Evolutionary conservation across 306 rosid genomes (phyloP).

Genomic region (Prunus fruticosa): DNA sequence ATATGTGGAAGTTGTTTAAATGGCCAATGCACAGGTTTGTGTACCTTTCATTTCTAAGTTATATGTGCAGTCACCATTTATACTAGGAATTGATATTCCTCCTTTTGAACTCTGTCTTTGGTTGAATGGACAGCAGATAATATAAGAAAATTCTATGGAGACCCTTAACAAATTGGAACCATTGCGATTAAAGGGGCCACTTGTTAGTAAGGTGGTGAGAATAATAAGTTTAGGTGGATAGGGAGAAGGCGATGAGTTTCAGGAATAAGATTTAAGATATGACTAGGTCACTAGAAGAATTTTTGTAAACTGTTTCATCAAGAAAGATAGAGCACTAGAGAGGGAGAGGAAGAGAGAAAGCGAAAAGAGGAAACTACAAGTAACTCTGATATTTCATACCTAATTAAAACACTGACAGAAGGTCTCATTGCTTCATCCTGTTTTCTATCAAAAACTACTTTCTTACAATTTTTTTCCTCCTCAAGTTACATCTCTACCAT

Average conservation of each 20-base stretch:
- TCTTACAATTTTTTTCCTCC: background rate
- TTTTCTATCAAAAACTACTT: background rate
- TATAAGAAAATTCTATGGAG: background rate
- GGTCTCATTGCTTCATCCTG: background rate
- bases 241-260: background rate
- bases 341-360: background rate
- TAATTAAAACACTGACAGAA: background rate
- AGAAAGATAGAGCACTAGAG: background rate
- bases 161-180: background rate
- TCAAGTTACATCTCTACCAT: background rate
- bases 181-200: background rate
- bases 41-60: slow-evolving; percentile 9
- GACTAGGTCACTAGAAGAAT: background rate
- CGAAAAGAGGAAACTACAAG: background rate
- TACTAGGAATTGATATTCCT: background rate
- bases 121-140: background rate
- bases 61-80: background rate
- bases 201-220: background rate
- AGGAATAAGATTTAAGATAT: background rate
- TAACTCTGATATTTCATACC: background rate
- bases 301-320: background rate
- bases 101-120: background rate
- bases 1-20: slow-evolving; percentile 74
- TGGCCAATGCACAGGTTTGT: slow-evolving; percentile 80
- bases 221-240: background rate